Evolutionary conservation across 192 early-diverging fungal genomes (phyloP).

Genomic region (Coemansia reversa): DNA sequence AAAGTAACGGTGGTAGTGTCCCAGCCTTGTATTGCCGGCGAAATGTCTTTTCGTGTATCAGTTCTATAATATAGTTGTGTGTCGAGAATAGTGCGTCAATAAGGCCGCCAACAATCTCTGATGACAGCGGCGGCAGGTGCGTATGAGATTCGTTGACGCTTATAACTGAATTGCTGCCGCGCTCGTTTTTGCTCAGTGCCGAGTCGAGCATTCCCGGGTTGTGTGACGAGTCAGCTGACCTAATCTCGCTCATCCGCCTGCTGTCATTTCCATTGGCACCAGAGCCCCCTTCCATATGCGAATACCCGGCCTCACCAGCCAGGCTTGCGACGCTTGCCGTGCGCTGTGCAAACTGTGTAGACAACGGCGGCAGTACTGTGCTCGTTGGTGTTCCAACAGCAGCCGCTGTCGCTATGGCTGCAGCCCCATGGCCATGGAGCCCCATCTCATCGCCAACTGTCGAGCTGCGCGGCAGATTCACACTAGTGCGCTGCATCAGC

Average conservation of each 20-base stretch:
- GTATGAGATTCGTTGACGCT: slow-evolving; percentile 1
- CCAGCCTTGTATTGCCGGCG: slow-evolving; percentile 44
- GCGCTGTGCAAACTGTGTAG: slow-evolving; percentile 1
- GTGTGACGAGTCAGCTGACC: slow-evolving; percentile 22
- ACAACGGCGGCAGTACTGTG: neutral
- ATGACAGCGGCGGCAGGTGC: slow-evolving; percentile 10
- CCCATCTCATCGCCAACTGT: slow-evolving; percentile 2
- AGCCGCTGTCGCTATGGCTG: neutral
- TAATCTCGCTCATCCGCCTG: slow-evolving; percentile 7
- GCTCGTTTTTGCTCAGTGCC: slow-evolving; percentile 9
- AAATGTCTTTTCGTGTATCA: slow-evolving; percentile 43
- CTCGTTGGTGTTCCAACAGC: neutral
- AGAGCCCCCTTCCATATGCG: neutral
- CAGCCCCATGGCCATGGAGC: neutral
- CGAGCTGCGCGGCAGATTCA: slow-evolving; percentile 24
- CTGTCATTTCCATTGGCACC: slow-evolving; percentile 8
- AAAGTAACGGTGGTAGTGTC: slow-evolving; percentile 44
- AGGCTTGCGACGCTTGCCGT: too few species aligned
- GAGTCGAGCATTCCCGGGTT: neutral
- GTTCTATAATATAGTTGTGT: slow-evolving; percentile 18
- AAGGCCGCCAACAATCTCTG: slow-evolving; percentile 30
- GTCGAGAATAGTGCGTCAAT: slow-evolving; percentile 39
- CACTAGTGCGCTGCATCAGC: slow-evolving; percentile 46
- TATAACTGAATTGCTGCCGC: neutral
- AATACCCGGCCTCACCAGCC: neutral